A percentile compares a stretch with the other conserved stretches of the same genome.
Evolutionary conservation across 1,284 basidiomycete species (phyloP).

Genomic region (Ustilago curta): DNA sequence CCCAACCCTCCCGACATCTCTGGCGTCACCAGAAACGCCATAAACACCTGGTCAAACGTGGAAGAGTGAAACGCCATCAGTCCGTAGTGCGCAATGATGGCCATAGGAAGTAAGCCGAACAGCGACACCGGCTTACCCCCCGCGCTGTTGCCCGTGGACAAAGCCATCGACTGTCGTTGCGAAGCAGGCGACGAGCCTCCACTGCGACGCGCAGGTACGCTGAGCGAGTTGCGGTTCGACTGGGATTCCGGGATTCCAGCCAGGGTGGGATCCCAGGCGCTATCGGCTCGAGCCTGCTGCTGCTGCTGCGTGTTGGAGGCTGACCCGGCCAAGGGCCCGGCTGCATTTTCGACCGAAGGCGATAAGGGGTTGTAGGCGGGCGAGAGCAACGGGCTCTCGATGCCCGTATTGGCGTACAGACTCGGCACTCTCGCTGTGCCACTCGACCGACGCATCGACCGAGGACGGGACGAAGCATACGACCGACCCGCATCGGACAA

Average conservation of each 20-base stretch:
- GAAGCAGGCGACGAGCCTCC: constrained; percentile 17
- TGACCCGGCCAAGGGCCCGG: constrained; percentile 6
- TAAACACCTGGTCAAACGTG: constrained; percentile 69
- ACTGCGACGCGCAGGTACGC: constrained; percentile 10
- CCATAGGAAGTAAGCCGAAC: constrained; percentile 60
- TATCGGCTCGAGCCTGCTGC: constrained; percentile 16
- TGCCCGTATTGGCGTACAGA: constrained; percentile 59
- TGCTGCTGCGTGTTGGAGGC: not conserved
- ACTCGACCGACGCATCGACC: constrained; percentile 45
- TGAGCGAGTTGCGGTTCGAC: constrained; percentile 35
- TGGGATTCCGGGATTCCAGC: constrained; percentile 60
- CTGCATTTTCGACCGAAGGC: constrained; percentile 8
- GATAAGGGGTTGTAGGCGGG: constrained; percentile 27
- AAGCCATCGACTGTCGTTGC: constrained; percentile 18
- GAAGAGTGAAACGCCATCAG: constrained; percentile 67
- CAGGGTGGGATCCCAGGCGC: constrained; percentile 58
- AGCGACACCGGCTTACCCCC: constrained; percentile 27
- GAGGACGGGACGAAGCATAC: constrained; percentile 19
- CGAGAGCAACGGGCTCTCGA: constrained; percentile 47
- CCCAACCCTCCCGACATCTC: constrained; percentile 65
- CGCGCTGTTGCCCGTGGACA: not conserved
- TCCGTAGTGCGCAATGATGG: constrained; percentile 67
- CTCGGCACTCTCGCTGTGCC: constrained; percentile 48
- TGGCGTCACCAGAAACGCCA: constrained; percentile 69
- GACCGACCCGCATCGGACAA: constrained; percentile 39